Conservation (phyloP, 2,329 filamentous ascomycete species). For the Fusarium hostae region DNA sequence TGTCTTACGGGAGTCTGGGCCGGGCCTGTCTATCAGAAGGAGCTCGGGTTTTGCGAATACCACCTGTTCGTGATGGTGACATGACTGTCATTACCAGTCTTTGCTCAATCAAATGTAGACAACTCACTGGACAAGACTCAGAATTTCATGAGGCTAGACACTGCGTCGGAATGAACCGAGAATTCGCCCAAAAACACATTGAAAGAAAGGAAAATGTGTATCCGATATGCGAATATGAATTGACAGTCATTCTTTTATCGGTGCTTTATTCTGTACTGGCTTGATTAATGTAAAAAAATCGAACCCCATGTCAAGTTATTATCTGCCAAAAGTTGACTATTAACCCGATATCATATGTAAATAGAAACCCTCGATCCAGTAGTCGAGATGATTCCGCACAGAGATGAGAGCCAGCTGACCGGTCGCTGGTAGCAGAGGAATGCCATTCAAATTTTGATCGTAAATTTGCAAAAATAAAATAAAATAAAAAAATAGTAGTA, state of each 20-base stretch:
- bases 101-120: not conserved
- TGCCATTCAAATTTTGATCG: conserved; percentile 32
- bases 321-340: not conserved
- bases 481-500: conserved; percentile 37
- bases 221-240: not conserved
- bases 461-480: conserved; percentile 35
- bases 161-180: conserved; percentile 8
- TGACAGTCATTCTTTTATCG: not conserved
- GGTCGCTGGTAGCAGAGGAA: conserved; percentile 16
- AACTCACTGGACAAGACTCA: not conserved
- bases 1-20: conserved; percentile 2
- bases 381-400: conserved; percentile 13
- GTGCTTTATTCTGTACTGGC: not conserved
- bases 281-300: not conserved
- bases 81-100: not conserved
- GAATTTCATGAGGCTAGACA: not conserved
- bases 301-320: not conserved
- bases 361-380: not conserved
- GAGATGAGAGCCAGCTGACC: not conserved
- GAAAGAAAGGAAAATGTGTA: not conserved
- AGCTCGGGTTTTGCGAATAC: not conserved
- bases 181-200: not conserved
- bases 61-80: not conserved
- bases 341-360: not conserved
- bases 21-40: not conserved